These are phyloP conservation scores for Xylaria sp. DNA, from an alignment of 2,329 filamentous ascomycete species.

Conservation along the genomic window DNA sequence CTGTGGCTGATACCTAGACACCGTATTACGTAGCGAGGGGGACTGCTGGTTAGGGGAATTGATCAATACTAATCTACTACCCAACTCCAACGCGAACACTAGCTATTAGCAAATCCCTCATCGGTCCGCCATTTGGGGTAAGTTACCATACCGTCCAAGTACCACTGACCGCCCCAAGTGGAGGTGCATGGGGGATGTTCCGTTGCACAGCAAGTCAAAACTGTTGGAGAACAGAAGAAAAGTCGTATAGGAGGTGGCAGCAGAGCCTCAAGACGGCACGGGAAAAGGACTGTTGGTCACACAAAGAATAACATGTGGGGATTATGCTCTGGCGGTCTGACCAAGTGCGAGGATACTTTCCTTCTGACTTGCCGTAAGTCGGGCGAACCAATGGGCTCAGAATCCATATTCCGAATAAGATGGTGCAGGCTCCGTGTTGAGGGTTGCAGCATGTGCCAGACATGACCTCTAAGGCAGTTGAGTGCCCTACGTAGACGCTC, in stretches of 20 bases:
- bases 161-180: conserved; percentile 17
- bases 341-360: background rate
- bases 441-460: background rate
- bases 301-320: background rate
- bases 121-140: conserved; percentile 29
- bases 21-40: background rate
- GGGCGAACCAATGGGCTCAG: background rate
- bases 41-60: background rate
- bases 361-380: too few relatives aligned
- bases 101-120: background rate
- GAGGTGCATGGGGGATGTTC: conserved; percentile 20
- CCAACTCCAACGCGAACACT: background rate
- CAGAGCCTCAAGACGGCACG: conserved; percentile 20
- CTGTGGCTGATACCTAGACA: conserved; percentile 2
- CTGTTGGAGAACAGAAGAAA: background rate
- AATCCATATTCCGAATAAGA: background rate
- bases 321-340: background rate
- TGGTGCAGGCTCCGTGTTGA: background rate
- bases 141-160: background rate
- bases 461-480: too few relatives aligned
- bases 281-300: background rate
- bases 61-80: background rate
- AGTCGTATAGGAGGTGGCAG: background rate
- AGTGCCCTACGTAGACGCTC: background rate
- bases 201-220: conserved; percentile 4